Evolutionary conservation across 352 stramenopile species (phyloP).

Genomic region (Phytophthora chlamydospora): DNA sequence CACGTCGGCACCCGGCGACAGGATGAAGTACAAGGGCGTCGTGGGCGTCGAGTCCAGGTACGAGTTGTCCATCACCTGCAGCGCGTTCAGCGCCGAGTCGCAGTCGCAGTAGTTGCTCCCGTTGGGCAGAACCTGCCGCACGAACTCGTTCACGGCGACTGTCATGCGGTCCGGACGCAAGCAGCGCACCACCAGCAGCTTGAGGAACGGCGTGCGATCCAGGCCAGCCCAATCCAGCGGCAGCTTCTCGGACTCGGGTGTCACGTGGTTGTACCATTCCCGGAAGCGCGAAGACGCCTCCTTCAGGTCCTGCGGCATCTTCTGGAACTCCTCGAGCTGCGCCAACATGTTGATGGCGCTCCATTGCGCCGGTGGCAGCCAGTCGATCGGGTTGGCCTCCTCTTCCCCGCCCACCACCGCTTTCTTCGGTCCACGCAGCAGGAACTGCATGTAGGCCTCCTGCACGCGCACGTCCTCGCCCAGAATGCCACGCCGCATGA

Average conservation of each 20-base stretch:
- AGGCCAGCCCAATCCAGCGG: conserved; percentile 96
- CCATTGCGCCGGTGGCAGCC: conserved; percentile 94
- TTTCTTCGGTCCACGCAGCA: conserved; percentile 91
- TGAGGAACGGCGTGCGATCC: conserved; percentile 96
- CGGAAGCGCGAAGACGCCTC: conserved; percentile 95
- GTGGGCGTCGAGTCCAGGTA: conserved; percentile 95
- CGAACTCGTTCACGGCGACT: conserved; percentile 95
- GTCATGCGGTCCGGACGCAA: conserved; percentile 95
- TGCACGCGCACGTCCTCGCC: conserved; percentile 93
- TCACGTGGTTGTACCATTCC: conserved; percentile 98
- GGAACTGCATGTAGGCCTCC: conserved; percentile 97
- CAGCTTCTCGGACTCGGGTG: conserved; percentile 96
- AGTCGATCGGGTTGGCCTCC: conserved; percentile 85
- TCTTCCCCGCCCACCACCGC: conserved; percentile 43
- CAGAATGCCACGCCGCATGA: conserved; percentile 96
- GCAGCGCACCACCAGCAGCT: conserved; percentile 96
- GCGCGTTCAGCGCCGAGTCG: conserved; percentile 95
- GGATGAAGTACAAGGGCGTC: conserved; percentile 97
- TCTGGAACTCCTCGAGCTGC: conserved; percentile 96
- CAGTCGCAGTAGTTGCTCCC: conserved; percentile 95
- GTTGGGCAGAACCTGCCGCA: conserved; percentile 93
- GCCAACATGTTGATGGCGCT: conserved; percentile 89
- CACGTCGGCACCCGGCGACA: conserved; percentile 96
- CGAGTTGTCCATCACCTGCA: conserved; percentile 96
- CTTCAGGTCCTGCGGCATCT: conserved; percentile 96